phyloP scores from a whole-genome alignment of 2,329 filamentous ascomycete genomes.

The Hymenoscyphus albidus region DNA sequence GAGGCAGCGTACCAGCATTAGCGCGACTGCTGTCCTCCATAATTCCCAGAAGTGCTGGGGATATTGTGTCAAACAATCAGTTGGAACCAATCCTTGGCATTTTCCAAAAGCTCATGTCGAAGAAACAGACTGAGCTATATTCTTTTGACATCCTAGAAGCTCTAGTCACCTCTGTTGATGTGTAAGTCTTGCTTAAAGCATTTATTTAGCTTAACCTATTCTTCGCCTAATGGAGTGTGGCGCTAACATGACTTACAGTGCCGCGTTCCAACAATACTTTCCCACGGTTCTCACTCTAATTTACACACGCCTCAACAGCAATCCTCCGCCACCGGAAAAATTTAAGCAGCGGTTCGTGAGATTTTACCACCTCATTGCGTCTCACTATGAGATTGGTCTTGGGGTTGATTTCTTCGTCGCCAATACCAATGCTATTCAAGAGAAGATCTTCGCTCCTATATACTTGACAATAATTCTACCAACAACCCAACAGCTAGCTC shows the following conservation, averaged over 20 bases:
- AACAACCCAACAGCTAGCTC: constrained; percentile 81
- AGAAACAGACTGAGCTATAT: constrained; percentile 66
- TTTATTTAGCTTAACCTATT: neutral
- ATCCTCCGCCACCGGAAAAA: constrained; percentile 65
- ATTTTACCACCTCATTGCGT: constrained; percentile 90
- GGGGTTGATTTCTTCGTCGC: constrained; percentile 90
- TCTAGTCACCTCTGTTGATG: constrained; percentile 66
- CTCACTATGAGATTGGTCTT: constrained; percentile 65
- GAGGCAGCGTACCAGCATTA: constrained; percentile 89
- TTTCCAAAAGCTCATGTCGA: constrained; percentile 82
- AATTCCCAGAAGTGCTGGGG: constrained; percentile 69
- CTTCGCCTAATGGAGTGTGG: neutral
- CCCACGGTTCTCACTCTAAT: constrained; percentile 71
- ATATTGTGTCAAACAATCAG: constrained; percentile 75
- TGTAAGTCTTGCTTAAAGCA: constrained; percentile 49
- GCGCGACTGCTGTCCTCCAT: constrained; percentile 80
- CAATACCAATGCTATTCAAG: constrained; percentile 77
- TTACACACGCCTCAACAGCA: constrained; percentile 64
- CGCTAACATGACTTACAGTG: constrained; percentile 41
- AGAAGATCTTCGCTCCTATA: constrained; percentile 74
- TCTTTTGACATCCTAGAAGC: constrained; percentile 89
- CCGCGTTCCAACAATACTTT: constrained; percentile 55
- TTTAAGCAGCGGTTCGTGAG: constrained; percentile 85
- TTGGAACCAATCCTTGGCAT: constrained; percentile 87
- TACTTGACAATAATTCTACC: constrained; percentile 86